Evolutionary conservation across 2,329 filamentous ascomycete genomes (phyloP).

Genomic region (Aspergillus fructus): DNA sequence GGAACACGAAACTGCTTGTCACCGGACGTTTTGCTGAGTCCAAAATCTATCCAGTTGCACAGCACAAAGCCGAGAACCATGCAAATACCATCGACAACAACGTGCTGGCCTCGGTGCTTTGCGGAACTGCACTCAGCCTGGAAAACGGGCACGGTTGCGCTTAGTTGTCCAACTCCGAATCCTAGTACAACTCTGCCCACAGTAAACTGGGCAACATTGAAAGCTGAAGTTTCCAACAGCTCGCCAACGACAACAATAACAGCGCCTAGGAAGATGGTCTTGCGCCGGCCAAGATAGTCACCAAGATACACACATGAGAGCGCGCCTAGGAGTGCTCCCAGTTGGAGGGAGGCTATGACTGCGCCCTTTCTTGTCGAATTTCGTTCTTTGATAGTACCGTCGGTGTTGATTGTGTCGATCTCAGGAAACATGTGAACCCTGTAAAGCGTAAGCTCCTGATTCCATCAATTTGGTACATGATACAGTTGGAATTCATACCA

Average conservation of each 20-base stretch:
- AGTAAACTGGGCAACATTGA: background rate
- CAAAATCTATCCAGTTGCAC: slow-evolving; percentile 49
- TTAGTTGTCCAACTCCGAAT: background rate
- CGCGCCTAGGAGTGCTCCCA: slow-evolving; percentile 24
- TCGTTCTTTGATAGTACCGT: background rate
- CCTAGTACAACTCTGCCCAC: background rate
- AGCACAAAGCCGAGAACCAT: slow-evolving; percentile 44
- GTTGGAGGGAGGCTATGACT: background rate
- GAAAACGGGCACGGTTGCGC: slow-evolving; percentile 32
- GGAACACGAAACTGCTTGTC: slow-evolving; percentile 38
- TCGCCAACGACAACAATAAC: slow-evolving; percentile 35
- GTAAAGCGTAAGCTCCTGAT: background rate
- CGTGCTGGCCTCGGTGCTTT: slow-evolving; percentile 21
- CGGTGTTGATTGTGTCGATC: background rate
- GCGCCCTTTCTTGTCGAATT: background rate
- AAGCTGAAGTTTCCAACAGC: background rate
- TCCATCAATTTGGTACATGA: background rate
- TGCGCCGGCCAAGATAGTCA: slow-evolving; percentile 47
- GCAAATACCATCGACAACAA: slow-evolving; percentile 40
- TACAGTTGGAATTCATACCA: too few species aligned
- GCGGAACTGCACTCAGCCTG: slow-evolving; percentile 31
- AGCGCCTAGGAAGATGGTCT: slow-evolving; percentile 45
- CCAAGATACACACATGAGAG: slow-evolving; percentile 34
- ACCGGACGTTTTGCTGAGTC: slow-evolving; percentile 25
- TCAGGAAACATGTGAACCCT: background rate